A percentile compares a stretch with the other conserved stretches of the same genome.
Evolutionary conservation across 2,329 filamentous ascomycete genomes (phyloP).

Genomic region (Aspergillus versicolor): DNA sequence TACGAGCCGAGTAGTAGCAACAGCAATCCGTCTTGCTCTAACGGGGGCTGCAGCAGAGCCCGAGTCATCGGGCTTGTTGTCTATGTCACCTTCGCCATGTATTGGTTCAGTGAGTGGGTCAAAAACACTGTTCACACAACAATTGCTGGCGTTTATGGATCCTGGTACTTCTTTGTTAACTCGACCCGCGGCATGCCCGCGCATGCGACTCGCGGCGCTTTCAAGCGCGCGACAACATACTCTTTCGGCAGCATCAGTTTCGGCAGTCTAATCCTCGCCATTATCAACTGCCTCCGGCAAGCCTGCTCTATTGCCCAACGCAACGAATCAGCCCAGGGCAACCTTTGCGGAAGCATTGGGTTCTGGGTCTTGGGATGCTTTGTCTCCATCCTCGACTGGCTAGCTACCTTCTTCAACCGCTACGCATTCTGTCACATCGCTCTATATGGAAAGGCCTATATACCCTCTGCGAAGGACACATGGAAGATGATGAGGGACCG

Average conservation of each 20-base stretch:
- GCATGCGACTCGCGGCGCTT: slow-evolving; percentile 77
- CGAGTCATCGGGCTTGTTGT: slow-evolving; percentile 82
- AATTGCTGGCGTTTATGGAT: slow-evolving; percentile 84
- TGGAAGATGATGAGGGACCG: slow-evolving; percentile 91
- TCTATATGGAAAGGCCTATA: slow-evolving; percentile 84
- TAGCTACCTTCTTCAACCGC: slow-evolving; percentile 82
- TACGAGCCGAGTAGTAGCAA: slow-evolving; percentile 62
- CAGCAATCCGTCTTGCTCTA: slow-evolving; percentile 55
- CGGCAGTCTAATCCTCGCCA: slow-evolving; percentile 79
- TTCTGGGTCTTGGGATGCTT: slow-evolving; percentile 78
- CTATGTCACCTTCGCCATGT: slow-evolving; percentile 87
- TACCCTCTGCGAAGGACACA: slow-evolving; percentile 82
- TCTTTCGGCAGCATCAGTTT: slow-evolving; percentile 89
- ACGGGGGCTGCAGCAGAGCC: slow-evolving; percentile 65
- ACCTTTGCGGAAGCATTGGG: slow-evolving; percentile 64
- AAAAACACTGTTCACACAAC: slow-evolving; percentile 91
- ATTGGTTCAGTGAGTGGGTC: slow-evolving; percentile 91
- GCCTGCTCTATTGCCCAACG: slow-evolving; percentile 75
- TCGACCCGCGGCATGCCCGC: slow-evolving; percentile 66
- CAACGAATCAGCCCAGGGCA: slow-evolving; percentile 64
- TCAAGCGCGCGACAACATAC: slow-evolving; percentile 79
- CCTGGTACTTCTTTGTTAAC: slow-evolving; percentile 82
- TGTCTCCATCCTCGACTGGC: slow-evolving; percentile 78
- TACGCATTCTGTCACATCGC: slow-evolving; percentile 94
- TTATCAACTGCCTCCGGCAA: slow-evolving; percentile 83